Evolutionary conservation across 306 rosid species (phyloP).

Genomic region (Medicago arabica): DNA sequence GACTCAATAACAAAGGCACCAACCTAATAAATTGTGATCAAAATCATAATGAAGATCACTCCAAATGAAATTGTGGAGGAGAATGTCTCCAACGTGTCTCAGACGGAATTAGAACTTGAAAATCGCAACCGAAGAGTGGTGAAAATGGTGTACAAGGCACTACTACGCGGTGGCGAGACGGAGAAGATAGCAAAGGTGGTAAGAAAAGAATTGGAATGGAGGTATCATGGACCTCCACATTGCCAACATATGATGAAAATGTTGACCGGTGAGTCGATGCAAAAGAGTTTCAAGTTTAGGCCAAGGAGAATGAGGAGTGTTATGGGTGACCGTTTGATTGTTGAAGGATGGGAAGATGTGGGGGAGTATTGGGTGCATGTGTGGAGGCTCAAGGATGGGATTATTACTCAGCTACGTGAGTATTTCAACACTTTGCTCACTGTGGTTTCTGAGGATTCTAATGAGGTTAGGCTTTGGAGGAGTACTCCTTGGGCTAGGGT

Average conservation of each 20-base stretch:
- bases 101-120: neutral
- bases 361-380: constrained; percentile 47
- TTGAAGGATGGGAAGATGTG: constrained; percentile 46
- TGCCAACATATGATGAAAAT: constrained; percentile 39
- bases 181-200: constrained; percentile 20
- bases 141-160: constrained; percentile 40
- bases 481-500: constrained; percentile 36
- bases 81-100: neutral
- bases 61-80: neutral
- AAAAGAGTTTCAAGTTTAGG: constrained; percentile 28
- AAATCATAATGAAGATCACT: constrained; percentile 5
- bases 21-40: neutral
- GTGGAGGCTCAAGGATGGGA: constrained; percentile 44
- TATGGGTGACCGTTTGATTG: constrained; percentile 36
- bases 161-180: neutral
- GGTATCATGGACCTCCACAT: constrained; percentile 46
- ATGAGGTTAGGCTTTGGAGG: constrained; percentile 38
- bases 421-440: constrained; percentile 46
- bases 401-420: constrained; percentile 40
- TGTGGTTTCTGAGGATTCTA: constrained; percentile 29
- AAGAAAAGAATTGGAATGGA: constrained; percentile 45
- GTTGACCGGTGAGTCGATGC: constrained; percentile 39
- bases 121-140: neutral
- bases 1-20: neutral
- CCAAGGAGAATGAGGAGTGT: constrained; percentile 44